Evolutionary conservation across 257 asterid genomes (phyloP), one percentile per base, ranked within the genome.

Genomic region (Solanum chiquidenum): DNA sequence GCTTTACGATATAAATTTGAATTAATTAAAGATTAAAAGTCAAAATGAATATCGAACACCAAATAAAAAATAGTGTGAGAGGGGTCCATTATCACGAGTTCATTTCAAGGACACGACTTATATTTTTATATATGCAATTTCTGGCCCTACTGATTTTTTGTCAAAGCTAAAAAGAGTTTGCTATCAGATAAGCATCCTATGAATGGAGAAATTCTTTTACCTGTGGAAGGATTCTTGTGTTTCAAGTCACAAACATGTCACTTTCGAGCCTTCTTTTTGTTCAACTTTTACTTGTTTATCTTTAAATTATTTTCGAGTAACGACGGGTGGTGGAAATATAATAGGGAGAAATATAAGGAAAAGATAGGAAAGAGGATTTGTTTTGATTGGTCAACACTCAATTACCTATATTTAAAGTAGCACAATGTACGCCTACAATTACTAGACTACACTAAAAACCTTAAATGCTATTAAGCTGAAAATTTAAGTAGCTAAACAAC

Each of bases 161-260:
- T 4, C 7, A 16, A 12, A 34, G 80, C 29, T 34, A 34, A 35
- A 34, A 9, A 35, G 18, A 5, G 13, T 72, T 20, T 18, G 46
- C 49, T 34, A 31, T 71, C 9, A 74, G 82, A 74, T 74, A 74
- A 74, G 82, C 82, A 74, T 74, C 82, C 82, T 74, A 74, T 74
- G 82, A 74, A 74, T 74, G 82, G 82, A 35, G 82, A 7, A 35
- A 74, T 35, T 74, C 52, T 10, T 74, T 74, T 20, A 46, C 20
- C 21, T 74, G 18, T 74, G 9, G 31, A 74, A 74, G 82, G 82
- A 74, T 74, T 35, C 82, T 74, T 35, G 82, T 35, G 49, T 35
- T 74, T 74, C 10, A 35, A 35, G 52, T 35, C 82, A 33, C 79
- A 33, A 72, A 72, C 7, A 33, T 16, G 25, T 33, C 79, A 72